Base-by-base conservation (phyloP, 1,139 yeast species). In the Wickerhamomyces sp. region DNA sequence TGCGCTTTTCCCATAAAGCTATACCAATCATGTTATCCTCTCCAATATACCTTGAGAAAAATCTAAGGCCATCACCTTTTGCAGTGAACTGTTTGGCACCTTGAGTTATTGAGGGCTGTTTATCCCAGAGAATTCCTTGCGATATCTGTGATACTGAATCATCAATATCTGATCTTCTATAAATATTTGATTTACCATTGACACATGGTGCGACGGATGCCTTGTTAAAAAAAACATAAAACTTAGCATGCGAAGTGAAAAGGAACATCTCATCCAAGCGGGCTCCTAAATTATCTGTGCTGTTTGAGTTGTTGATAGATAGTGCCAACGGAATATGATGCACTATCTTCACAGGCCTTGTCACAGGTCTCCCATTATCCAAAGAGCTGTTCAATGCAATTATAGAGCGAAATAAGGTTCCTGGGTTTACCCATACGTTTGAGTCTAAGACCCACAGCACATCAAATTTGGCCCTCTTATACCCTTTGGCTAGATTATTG, bases 21-120 rank as follows among this genome's bases (percentile, higher is more conserved):
- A 85, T 86, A 9, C 88, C 96, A 48, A 88, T 87, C 95, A 88
- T 85, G 59, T 88, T 88, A 60, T 88, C 97, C 56, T 88, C 97
- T 3, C 96, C 96, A 55, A 89, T 88, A 59, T 82, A 89, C 44
- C 80, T 68, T 8, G 95, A 79, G 60, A 89, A 88, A 46, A 79
- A 76, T 42, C 78, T 72, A 38, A 89, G 68, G 0, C 96, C 48
- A 25, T 51, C 50, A 19, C 43, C 44, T 4, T 35, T 31, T 4
- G 30, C 21, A 3, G 33, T 36, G 28, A 39, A 54, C 9, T 36
- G 21, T 3, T 24, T 13, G 2, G 58, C 58, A 5, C 38, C 56
- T 35, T 31, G 49, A 39, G 40, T 64, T 54, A 47, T 60, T 44
- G 43, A 54, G 37, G 29, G 60, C 9, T 36, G 63, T 42, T 61